Conservation (phyloP, 108 stramenopile species). For the Conticribra guillardii region DNA sequence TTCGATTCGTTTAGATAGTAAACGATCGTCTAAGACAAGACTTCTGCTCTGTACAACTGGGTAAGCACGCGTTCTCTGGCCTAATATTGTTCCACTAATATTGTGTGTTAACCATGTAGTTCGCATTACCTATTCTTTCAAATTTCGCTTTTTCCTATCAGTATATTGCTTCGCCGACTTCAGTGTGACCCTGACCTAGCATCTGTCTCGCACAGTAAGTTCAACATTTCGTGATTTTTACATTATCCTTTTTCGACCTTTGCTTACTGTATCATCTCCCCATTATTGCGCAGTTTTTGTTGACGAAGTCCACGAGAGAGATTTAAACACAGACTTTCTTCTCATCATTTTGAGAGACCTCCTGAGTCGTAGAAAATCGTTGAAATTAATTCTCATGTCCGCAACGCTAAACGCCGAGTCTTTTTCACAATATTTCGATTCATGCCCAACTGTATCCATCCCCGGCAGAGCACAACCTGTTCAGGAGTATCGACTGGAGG, state of each 20-base stretch:
- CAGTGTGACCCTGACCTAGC: conserved; percentile 78
- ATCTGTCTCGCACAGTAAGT: conserved; percentile 64
- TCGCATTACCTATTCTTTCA: no score
- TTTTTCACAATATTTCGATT: conserved; percentile 82
- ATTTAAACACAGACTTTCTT: conserved; percentile 91
- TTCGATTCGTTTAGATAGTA: conserved; percentile 85
- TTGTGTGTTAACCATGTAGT: no score
- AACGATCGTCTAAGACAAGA: conserved; percentile 64
- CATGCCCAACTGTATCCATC: conserved; percentile 78
- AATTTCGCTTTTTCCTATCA: no score
- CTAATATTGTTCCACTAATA: no score
- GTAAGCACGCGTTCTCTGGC: background rate
- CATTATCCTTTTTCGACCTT: no score
- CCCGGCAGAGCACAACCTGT: conserved; percentile 61
- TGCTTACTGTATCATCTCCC: no score
- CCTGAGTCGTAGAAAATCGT: conserved; percentile 63
- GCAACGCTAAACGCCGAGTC: conserved; percentile 90
- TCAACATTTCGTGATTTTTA: no score
- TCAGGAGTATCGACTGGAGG: conserved; percentile 75
- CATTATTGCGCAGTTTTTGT: conserved; percentile 89
- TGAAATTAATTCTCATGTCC: conserved; percentile 92
- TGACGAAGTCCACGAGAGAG: conserved; percentile 91
- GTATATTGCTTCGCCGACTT: conserved; percentile 85
- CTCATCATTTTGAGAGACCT: conserved; percentile 86
- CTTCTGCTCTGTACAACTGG: conserved; percentile 89